A percentile compares a stretch with the other conserved stretches of the same genome.
Conservation (phyloP, 495 filamentous ascomycete species). For the Apodospora peruviana region DNA sequence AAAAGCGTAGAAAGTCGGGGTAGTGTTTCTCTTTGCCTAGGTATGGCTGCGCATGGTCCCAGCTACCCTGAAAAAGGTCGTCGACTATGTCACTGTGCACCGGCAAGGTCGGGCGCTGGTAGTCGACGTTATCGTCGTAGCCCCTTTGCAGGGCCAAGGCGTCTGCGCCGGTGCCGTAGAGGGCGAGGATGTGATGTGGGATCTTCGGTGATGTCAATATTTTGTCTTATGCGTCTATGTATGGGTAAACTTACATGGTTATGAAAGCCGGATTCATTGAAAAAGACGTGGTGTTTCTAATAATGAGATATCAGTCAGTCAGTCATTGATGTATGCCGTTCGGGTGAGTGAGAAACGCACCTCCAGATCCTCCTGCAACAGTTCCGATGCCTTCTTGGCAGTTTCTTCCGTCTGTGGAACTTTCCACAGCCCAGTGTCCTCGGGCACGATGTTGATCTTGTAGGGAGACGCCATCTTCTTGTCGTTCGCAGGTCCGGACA, state of each 20-base stretch:
- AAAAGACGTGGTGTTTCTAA: slow-evolving; percentile 69
- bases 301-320: neutral
- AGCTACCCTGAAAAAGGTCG: slow-evolving; percentile 47
- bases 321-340: neutral
- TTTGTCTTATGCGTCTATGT: no score
- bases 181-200: slow-evolving; percentile 65
- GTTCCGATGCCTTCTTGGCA: slow-evolving; percentile 53
- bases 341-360: slow-evolving; percentile 13
- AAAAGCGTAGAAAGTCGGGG: slow-evolving; percentile 65
- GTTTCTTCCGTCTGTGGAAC: slow-evolving; percentile 49
- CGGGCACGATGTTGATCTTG: slow-evolving; percentile 52
- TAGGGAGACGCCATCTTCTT: slow-evolving; percentile 49
- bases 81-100: slow-evolving; percentile 40
- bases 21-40: slow-evolving; percentile 51
- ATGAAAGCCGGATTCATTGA: slow-evolving; percentile 63
- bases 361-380: slow-evolving; percentile 70
- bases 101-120: slow-evolving; percentile 51
- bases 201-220: slow-evolving; percentile 43
- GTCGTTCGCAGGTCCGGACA: neutral
- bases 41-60: slow-evolving; percentile 43
- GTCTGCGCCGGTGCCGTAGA: neutral
- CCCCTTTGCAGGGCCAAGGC: neutral
- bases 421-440: slow-evolving; percentile 54
- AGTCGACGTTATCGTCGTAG: slow-evolving; percentile 33
- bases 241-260: slow-evolving; percentile 42